Conservation (phyloP, 208 protist genomes). For the Acanthamoeba divionensis region DNA sequence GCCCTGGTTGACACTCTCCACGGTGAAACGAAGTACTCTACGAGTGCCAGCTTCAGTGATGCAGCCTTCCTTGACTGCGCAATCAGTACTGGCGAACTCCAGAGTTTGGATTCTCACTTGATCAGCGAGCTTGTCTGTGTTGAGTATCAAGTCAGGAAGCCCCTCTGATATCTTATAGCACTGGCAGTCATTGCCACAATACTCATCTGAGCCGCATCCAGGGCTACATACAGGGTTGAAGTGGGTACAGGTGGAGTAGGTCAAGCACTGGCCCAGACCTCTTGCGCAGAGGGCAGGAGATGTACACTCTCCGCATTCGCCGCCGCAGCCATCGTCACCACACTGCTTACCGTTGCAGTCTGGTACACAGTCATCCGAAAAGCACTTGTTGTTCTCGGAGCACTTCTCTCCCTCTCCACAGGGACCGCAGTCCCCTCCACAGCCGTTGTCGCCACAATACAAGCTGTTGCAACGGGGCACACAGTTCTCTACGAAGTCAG, state of each 20-base stretch:
- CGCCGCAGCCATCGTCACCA: neutral
- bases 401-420: neutral
- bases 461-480: neutral
- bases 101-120: neutral
- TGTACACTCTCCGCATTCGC: neutral
- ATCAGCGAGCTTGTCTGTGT: neutral
- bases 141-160: neutral
- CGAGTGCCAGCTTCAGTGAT: neutral
- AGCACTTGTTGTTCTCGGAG: neutral
- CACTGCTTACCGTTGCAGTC: neutral
- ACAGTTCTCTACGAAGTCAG: neutral
- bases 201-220: neutral
- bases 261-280: neutral
- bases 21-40: neutral
- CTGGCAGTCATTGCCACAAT: neutral
- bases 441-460: neutral
- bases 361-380: neutral
- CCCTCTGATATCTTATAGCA: neutral
- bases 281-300: too few relatives aligned
- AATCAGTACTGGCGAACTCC: neutral
- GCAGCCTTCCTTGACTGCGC: neutral
- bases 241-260: neutral
- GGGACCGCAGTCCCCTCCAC: neutral
- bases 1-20: neutral
- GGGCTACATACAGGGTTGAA: neutral